Base-by-base conservation (phyloP, 2,329 filamentous ascomycete genomes). In the Neonectria sp. region DNA sequence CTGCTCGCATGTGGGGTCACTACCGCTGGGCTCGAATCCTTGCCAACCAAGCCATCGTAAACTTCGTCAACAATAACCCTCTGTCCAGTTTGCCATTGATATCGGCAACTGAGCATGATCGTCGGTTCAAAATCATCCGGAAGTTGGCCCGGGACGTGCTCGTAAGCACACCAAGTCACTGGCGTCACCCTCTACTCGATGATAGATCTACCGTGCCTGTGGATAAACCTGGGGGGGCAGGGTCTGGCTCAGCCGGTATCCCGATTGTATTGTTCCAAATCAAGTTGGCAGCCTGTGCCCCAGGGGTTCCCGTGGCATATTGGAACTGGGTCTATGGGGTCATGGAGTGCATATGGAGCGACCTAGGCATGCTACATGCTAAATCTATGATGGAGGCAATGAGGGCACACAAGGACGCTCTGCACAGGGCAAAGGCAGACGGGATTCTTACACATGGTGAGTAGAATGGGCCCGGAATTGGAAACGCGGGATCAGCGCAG, bases 1-100 rank as follows among this genome's bases (percentile, higher is more conserved):
- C 84, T 21, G 86, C 85, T 9, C 83, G 86, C 27, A 82, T 87
- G 46, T 91, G 87, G 87, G 88, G 87, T 66, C 85, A 90, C 70
- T 89, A 87, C 71, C 87, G 89, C 27, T 89, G 87, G 82, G 83
- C 84, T 7, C 85, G 87, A n/a, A 85, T 90, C 27, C 77, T 90
- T 11, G 74, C 85, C 17, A 86, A 83, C 73, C 83, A 89, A 67
- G 80, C 83, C 48, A 83, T 91, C 13, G 76, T 87, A 11, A 79
- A 81, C 12, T 74, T 83, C 35, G 76, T 77, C 6, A 76, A 78
- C 45, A 74, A 73, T 1, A 83, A 81, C 60, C 85, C 86, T 0
- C 56, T 72, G 7, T 84, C 82, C 5, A 80, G 80, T 55, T 66
- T 71, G 4, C 71, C 75, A 1, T 71, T 80, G n/a, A 68, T 83